A percentile compares a stretch with the other conserved stretches of the same genome.
phyloP scores from a whole-genome alignment of 495 filamentous ascomycete genomes.

The Chaetomium fimeti region DNA sequence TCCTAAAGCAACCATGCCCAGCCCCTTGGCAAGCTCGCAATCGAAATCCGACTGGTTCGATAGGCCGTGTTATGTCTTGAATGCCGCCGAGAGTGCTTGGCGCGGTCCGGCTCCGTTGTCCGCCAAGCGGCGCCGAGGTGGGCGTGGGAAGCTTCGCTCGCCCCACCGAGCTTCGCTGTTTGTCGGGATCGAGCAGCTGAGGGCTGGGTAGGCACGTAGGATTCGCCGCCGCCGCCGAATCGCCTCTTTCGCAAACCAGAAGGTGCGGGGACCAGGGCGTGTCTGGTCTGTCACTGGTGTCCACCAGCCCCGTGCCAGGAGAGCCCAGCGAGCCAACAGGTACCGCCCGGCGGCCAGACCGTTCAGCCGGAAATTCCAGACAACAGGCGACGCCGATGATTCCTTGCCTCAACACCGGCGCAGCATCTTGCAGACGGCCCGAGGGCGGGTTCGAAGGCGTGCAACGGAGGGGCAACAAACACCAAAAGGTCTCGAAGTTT shows the following conservation, averaged over 20 bases:
- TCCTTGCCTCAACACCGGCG: no score
- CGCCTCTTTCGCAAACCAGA: neutral
- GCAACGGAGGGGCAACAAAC: no score
- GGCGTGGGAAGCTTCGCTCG: neutral
- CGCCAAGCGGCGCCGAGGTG: slow-evolving; percentile 9
- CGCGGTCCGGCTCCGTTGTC: neutral
- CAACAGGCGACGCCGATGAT: neutral
- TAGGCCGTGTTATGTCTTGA: neutral
- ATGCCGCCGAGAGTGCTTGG: neutral
- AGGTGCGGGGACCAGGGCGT: neutral
- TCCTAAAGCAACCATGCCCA: slow-evolving; percentile 17
- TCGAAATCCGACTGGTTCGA: slow-evolving; percentile 10
- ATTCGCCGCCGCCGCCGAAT: neutral
- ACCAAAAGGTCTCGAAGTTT: neutral
- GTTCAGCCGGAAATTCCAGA: neutral
- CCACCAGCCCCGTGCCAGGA: neutral
- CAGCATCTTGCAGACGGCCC: no score
- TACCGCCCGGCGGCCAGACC: neutral
- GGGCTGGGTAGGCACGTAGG: slow-evolving; percentile 1
- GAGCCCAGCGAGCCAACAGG: neutral
- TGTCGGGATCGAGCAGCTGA: slow-evolving; percentile 4
- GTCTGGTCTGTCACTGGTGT: neutral
- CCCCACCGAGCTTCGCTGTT: slow-evolving; percentile 17
- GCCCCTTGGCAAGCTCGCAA: slow-evolving; percentile 21
- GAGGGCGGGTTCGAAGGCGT: no score